phyloP scores from a whole-genome alignment of 2,329 filamentous ascomycete genomes.

The Aaosphaeria arxii region DNA sequence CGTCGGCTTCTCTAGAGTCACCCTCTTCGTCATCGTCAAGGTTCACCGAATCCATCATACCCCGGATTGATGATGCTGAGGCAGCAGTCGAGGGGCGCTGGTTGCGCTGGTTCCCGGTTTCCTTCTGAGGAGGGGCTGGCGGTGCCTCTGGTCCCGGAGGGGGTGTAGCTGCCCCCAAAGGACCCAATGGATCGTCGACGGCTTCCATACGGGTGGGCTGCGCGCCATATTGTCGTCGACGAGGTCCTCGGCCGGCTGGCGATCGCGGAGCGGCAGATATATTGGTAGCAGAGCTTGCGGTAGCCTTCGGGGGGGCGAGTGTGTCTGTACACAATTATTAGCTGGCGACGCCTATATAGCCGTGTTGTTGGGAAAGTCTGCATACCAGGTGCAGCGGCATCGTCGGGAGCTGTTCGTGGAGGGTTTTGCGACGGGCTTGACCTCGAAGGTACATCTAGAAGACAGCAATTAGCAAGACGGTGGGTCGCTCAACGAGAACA shows the following conservation, averaged over 20 bases:
- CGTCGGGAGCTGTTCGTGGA: conserved; percentile 35
- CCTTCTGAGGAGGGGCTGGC: conserved; percentile 64
- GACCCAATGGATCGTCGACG: conserved; percentile 72
- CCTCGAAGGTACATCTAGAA: conserved; percentile 46
- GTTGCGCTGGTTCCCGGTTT: conserved; percentile 51
- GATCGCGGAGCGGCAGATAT: conserved; percentile 45
- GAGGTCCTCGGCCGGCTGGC: conserved; percentile 48
- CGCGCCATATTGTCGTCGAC: conserved; percentile 62
- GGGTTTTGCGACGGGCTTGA: conserved; percentile 41
- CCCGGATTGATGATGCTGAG: conserved; percentile 48
- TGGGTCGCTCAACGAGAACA: neutral
- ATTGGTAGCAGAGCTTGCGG: conserved; percentile 28
- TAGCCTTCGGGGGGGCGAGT: conserved; percentile 11
- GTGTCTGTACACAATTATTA: conserved; percentile 6
- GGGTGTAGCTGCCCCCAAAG: conserved; percentile 66
- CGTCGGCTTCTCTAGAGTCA: conserved; percentile 37
- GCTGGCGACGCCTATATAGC: neutral
- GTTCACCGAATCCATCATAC: conserved; percentile 64
- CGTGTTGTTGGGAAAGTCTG: conserved; percentile 1
- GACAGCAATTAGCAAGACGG: conserved; percentile 12
- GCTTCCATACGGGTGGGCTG: conserved; percentile 77
- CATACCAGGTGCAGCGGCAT: conserved; percentile 28
- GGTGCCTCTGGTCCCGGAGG: conserved; percentile 54
- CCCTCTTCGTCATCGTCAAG: conserved; percentile 65
- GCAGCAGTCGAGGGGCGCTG: conserved; percentile 53